A percentile compares a stretch with the other conserved stretches of the same genome.
phyloP scores from a whole-genome alignment of 1,284 basidiomycete species.

The Sporisorium exsertum region DNA sequence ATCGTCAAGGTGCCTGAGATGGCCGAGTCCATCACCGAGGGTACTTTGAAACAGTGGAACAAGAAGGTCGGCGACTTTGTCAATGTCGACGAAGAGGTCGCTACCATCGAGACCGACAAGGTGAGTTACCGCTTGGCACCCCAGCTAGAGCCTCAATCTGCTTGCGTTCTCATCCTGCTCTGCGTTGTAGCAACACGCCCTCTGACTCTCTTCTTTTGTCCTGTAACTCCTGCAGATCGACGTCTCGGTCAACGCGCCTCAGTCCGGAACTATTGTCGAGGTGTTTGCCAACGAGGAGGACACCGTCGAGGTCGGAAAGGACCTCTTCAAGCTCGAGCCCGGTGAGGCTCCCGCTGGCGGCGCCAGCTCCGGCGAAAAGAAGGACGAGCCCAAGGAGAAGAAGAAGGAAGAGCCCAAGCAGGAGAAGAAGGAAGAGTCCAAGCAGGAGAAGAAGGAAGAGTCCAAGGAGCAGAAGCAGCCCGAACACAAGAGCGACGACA shows the following conservation, averaged over 20 bases:
- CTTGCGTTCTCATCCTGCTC: too few relatives aligned
- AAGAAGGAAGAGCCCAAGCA: conserved; percentile 66
- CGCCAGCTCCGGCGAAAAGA: conserved; percentile 67
- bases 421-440: conserved; percentile 64
- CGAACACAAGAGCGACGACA: conserved; percentile 70
- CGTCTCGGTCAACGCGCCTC: conserved; percentile 93
- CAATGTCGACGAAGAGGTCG: conserved; percentile 92
- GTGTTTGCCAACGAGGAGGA: conserved; percentile 90
- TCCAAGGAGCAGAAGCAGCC: conserved; percentile 62
- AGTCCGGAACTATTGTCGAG: conserved; percentile 88
- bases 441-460: conserved; percentile 64
- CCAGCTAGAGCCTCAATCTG: not conserved
- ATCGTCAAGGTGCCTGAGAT: conserved; percentile 97
- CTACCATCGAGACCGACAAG: conserved; percentile 99
- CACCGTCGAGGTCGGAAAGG: conserved; percentile 93
- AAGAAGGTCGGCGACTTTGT: conserved; percentile 94
- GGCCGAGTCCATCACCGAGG: conserved; percentile 99
- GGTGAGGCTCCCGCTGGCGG: conserved; percentile 76
- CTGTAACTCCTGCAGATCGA: conserved; percentile 87
- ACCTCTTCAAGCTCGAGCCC: conserved; percentile 89
- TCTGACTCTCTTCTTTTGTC: not conserved
- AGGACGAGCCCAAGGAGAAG: conserved; percentile 67
- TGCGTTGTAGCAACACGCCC: not conserved
- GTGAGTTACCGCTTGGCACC: conserved; percentile 71
- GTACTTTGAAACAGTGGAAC: conserved; percentile 93